Conservation (phyloP, 768 basidiomycete species). For the Mycena vitilis region DNA sequence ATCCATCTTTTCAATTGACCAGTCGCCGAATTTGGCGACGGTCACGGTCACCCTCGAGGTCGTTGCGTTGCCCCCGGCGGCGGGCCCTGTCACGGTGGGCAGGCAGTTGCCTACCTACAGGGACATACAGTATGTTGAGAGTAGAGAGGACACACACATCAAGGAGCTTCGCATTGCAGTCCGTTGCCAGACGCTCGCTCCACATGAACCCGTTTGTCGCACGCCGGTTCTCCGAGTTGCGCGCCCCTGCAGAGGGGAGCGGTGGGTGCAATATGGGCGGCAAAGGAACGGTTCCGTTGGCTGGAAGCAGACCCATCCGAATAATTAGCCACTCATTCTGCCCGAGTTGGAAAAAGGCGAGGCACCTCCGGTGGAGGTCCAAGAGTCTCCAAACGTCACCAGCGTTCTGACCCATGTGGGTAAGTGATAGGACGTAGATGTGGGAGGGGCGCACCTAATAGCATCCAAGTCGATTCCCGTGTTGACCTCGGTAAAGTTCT, state of each 20-base stretch:
- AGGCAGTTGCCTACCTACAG: too few species aligned
- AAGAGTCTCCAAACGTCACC: conserved; percentile 47
- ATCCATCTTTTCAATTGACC: too few species aligned
- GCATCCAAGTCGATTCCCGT: conserved; percentile 41
- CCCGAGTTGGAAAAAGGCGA: background rate
- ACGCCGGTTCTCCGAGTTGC: conserved; percentile 42
- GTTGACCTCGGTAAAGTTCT: conserved; percentile 44
- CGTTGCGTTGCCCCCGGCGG: too few species aligned
- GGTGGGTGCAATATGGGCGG: conserved; percentile 48
- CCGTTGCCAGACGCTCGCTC: conserved; percentile 45
- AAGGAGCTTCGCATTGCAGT: conserved; percentile 45
- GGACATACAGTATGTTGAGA: too few species aligned
- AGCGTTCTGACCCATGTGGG: conserved; percentile 35
- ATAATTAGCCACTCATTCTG: too few species aligned
- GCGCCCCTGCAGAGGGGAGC: conserved; percentile 46
- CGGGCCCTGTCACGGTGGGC: too few species aligned
- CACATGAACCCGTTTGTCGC: conserved; percentile 46
- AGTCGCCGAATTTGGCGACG: too few species aligned
- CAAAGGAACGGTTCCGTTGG: conserved; percentile 47
- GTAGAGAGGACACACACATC: conserved; percentile 39
- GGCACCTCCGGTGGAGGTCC: conserved; percentile 46
- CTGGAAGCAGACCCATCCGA: conserved; percentile 26
- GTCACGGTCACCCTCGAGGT: too few species aligned
- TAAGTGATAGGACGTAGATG: too few species aligned
- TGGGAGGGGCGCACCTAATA: conserved; percentile 32